Percentiles rank a stretch among this genome's conserved stretches.
Evolutionary conservation across 2,329 filamentous ascomycete genomes (phyloP).

Genomic region (Xylariaceae sp.): DNA sequence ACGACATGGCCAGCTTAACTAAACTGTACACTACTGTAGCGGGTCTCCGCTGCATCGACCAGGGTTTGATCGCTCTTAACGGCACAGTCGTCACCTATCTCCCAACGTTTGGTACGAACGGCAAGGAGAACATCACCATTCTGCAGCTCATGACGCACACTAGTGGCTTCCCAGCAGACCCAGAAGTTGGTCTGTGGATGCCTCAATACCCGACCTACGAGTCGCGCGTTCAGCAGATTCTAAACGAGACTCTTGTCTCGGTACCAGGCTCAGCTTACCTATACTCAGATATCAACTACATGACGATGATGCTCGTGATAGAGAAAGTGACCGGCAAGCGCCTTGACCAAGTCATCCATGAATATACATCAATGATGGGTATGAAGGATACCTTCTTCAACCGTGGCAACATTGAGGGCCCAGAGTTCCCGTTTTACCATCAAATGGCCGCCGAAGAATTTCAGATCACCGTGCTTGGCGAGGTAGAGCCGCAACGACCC

Average conservation of each 20-base stretch:
- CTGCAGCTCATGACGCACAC: slow-evolving; percentile 22
- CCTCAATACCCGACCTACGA: slow-evolving; percentile 21
- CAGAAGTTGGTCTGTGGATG: slow-evolving; percentile 17
- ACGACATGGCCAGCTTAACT: slow-evolving; percentile 22
- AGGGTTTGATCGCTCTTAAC: slow-evolving; percentile 14
- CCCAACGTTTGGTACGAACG: slow-evolving; percentile 12
- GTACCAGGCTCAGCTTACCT: slow-evolving; percentile 12
- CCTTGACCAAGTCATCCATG: slow-evolving; percentile 14
- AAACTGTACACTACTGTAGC: slow-evolving; percentile 21
- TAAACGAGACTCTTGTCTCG: slow-evolving; percentile 18
- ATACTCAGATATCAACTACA: slow-evolving; percentile 22
- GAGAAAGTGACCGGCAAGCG: slow-evolving; percentile 12
- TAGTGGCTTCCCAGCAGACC: slow-evolving; percentile 20
- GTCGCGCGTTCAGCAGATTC: slow-evolving; percentile 12
- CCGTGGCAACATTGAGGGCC: slow-evolving; percentile 16
- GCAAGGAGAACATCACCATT: slow-evolving; percentile 21
- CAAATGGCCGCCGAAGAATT: slow-evolving; percentile 19
- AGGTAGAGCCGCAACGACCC: slow-evolving; percentile 1
- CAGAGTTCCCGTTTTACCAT: slow-evolving; percentile 5
- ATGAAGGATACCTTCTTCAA: slow-evolving; percentile 24
- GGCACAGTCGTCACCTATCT: slow-evolving; percentile 15
- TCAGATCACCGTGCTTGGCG: slow-evolving; percentile 12
- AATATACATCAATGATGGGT: slow-evolving; percentile 22
- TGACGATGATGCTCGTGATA: slow-evolving; percentile 23
- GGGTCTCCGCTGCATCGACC: slow-evolving; percentile 18